Evolutionary conservation across 257 asterid genomes (phyloP).

Genomic region (Salvia splendens): DNA sequence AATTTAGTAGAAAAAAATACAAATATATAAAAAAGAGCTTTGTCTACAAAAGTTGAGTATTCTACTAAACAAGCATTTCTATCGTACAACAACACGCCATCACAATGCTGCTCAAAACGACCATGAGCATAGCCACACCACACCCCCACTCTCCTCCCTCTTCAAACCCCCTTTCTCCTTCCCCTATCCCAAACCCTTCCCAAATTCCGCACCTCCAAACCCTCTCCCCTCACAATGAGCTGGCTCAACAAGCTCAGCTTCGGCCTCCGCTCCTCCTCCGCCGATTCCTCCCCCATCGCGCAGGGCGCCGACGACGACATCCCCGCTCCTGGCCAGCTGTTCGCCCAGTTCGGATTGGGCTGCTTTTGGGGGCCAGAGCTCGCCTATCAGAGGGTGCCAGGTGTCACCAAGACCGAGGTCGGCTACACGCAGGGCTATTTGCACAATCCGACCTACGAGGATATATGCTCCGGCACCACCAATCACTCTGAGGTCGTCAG

Average conservation of each 20-base stretch:
- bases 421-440: slow-evolving; percentile 76
- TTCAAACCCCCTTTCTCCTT: slow-evolving; percentile 38
- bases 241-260: slow-evolving; percentile 81
- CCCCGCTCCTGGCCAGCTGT: slow-evolving; percentile 73
- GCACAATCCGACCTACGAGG: slow-evolving; percentile 78
- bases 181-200: slow-evolving; percentile 43
- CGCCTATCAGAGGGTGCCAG: slow-evolving; percentile 84
- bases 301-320: slow-evolving; percentile 77
- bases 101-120: slow-evolving; percentile 47
- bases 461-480: slow-evolving; percentile 72
- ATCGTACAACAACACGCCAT: slow-evolving; percentile 35
- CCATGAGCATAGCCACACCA: slow-evolving; percentile 35
- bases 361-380: slow-evolving; percentile 99
- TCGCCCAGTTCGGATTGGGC: slow-evolving; percentile 93
- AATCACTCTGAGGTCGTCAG: slow-evolving; percentile 88
- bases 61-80: neutral
- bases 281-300: slow-evolving; percentile 52
- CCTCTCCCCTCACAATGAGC: slow-evolving; percentile 52
- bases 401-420: slow-evolving; percentile 80
- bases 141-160: slow-evolving; percentile 42
- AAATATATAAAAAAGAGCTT: no score
- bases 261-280: slow-evolving; percentile 61
- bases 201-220: slow-evolving; percentile 28
- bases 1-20: no score
- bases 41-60: no score